A percentile compares a stretch with the other conserved stretches of the same genome.
phyloP scores from a whole-genome alignment of 495 filamentous ascomycete species.

The Penicillium cinerascens region DNA sequence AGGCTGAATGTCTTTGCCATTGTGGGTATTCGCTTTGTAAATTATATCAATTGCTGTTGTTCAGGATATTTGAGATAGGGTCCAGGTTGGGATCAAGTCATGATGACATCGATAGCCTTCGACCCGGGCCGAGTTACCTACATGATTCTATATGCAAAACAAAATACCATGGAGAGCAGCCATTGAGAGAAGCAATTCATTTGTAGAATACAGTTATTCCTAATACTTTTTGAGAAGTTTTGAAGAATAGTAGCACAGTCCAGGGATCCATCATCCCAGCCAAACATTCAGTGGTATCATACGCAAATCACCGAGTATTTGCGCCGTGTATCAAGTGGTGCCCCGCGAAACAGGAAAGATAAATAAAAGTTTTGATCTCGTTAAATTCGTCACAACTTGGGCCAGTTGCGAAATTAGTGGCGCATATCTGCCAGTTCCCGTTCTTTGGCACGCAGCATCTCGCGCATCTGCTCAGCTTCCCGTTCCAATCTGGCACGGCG shows the following conservation, averaged over 20 bases:
- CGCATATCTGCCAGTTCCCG: constrained; percentile 69
- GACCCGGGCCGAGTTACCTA: background rate
- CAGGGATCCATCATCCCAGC: constrained; percentile 14
- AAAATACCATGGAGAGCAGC: background rate
- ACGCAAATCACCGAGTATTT: constrained; percentile 18
- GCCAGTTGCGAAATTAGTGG: constrained; percentile 17
- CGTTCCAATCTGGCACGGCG: constrained; percentile 62
- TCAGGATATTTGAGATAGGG: background rate
- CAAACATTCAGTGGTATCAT: constrained; percentile 27
- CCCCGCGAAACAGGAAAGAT: constrained; percentile 6
- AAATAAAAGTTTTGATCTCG: constrained; percentile 10
- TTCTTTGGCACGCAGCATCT: constrained; percentile 71
- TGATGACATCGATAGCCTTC: constrained; percentile 20
- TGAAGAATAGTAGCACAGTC: constrained; percentile 17
- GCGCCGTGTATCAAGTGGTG: constrained; percentile 22
- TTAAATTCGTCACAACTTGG: constrained; percentile 23
- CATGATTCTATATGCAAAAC: background rate
- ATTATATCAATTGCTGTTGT: no score
- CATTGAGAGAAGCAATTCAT: constrained; percentile 3
- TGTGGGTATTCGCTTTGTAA: background rate
- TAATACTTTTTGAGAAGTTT: constrained; percentile 16
- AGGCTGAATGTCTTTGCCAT: constrained; percentile 25
- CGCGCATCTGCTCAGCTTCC: constrained; percentile 74
- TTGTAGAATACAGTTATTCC: constrained; percentile 22
- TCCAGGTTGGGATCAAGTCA: constrained; percentile 7